These are phyloP conservation scores for Quercus berberidifolia DNA, from an alignment of 306 rosid species.

Conservation along the genomic window DNA sequence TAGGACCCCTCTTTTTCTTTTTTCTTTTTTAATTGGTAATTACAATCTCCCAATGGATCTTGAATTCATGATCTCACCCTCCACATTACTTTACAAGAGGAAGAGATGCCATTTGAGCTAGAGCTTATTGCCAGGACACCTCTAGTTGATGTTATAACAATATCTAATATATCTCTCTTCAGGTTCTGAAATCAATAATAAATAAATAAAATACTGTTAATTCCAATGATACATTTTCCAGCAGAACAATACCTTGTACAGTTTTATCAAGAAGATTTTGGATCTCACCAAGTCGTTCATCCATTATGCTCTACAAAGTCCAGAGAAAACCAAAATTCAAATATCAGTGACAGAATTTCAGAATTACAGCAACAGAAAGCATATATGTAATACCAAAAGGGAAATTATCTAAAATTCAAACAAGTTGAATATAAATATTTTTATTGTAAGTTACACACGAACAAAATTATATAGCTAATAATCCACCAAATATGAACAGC, in stretches of 20 bases:
- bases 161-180: background rate
- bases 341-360: background rate
- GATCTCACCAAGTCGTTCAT: constrained; percentile 58
- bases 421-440: too few relatives aligned
- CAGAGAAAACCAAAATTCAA: constrained; percentile 20
- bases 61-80: too few relatives aligned
- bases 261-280: constrained; percentile 75
- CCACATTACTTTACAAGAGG: too few relatives aligned
- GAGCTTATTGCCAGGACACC: background rate
- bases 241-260: constrained; percentile 49
- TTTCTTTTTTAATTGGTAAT: too few relatives aligned
- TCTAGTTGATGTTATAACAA: background rate
- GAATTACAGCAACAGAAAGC: background rate
- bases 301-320: constrained; percentile 58
- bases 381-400: background rate
- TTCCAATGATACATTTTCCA: background rate
- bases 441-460: too few relatives aligned
- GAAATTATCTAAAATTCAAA: background rate
- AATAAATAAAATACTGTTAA: background rate
- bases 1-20: too few relatives aligned
- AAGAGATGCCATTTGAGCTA: too few relatives aligned
- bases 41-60: too few relatives aligned
- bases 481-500: too few relatives aligned
- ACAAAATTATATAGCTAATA: too few relatives aligned
- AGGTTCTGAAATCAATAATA: background rate